Evolutionary conservation across 2,329 filamentous ascomycete genomes (phyloP), one percentile per base, ranked within the genome.

Genomic region (Neobulgaria alba): DNA sequence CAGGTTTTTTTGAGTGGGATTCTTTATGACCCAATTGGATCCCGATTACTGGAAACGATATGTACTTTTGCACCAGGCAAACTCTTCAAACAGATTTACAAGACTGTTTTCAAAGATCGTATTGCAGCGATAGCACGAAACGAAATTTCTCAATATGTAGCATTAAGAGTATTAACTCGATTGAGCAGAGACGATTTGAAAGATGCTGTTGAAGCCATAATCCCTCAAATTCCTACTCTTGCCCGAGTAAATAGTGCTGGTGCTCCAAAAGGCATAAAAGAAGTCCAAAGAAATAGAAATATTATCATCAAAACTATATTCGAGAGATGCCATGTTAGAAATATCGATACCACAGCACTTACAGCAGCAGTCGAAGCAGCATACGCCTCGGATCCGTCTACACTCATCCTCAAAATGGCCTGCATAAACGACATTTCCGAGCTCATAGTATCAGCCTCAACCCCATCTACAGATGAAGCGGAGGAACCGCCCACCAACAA

Each of bases 21-120:
- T 58, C 70, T 95, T 18, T 96, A 95, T 62, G 88, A 96, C 57
- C 73, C 83, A 2, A 81, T 96, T 38, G 92, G 92, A 12, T 95
- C 90, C 3, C 82, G 90, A 33, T 71, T 98, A 2, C 71, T 96
- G 16, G 92, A 98, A 65, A 86, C 82, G 0, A 81, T 98, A 48
- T 76, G 95, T 48, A 75, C 79, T 18, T 74, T 83, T 57, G 78
- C 82, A 12, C 88, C 92, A 0, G 88, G 85, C 32, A 95, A 92
- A 63, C 66, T 88, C 23, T 98, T 96, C 75, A 95, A 95, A 63
- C 75, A 78, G 10, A 71, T 98, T 4, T 90, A 93, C 64, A 77
- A 74, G 43, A 79, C 82, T 50, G 77, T 88, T 49, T 84, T 96
- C 62, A 82, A 81, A 46, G 79, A 83, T 10, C 77, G 87, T 18